Conservation (phyloP, 257 asterid species). For the Fraxinus excelsior region DNA sequence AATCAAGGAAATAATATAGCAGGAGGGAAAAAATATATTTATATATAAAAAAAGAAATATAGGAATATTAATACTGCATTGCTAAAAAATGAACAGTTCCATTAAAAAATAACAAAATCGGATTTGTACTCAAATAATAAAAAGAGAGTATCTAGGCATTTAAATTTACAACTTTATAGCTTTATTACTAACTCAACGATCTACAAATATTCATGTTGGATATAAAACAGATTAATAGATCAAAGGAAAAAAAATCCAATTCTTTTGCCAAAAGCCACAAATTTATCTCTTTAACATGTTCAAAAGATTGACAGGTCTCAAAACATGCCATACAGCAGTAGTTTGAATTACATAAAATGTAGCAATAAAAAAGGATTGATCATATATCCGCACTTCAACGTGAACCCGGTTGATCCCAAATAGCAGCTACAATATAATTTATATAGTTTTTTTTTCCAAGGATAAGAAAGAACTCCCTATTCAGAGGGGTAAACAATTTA, state of each 20-base stretch:
- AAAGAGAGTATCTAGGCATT: neutral
- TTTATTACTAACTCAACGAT: neutral
- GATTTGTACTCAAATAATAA: neutral
- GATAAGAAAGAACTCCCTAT: neutral
- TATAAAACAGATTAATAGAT: neutral
- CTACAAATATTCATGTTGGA: neutral
- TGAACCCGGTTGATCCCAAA: neutral
- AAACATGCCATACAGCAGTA: neutral
- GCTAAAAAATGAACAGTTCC: constrained; percentile 1
- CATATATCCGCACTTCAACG: neutral
- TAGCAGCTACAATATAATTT: neutral
- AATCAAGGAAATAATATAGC: constrained; percentile 51
- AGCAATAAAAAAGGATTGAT: neutral
- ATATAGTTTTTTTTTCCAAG: neutral
- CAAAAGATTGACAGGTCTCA: neutral
- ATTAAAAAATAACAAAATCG: neutral
- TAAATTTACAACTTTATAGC: neutral
- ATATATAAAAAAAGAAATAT: constrained; percentile 34
- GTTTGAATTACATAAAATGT: neutral
- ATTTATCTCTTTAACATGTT: neutral
- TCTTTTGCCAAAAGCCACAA: neutral
- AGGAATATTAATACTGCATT: neutral
- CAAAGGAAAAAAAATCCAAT: neutral
- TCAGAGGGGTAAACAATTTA: constrained; percentile 23
- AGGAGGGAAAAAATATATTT: neutral